Conservation (phyloP, 495 filamentous ascomycete genomes). For the Astrocystis sublimbata region DNA sequence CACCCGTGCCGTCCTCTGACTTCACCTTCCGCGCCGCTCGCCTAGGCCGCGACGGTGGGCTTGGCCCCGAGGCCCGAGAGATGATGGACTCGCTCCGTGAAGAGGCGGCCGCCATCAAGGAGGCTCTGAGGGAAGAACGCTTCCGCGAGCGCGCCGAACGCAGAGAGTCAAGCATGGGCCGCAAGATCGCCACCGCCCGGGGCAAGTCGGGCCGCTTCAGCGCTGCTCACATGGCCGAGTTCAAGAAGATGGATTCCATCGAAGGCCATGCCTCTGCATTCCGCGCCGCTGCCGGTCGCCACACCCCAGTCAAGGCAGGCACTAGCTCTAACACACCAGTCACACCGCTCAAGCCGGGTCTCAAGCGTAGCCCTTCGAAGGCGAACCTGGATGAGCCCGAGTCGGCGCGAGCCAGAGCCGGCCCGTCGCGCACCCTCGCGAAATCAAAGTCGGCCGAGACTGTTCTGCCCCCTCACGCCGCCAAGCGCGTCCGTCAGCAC, state of each 20-base stretch:
- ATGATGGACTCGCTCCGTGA: constrained; percentile 77
- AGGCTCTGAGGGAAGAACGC: constrained; percentile 58
- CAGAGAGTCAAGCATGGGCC: constrained; percentile 44
- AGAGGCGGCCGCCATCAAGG: constrained; percentile 67
- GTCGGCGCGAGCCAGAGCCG: constrained; percentile 39
- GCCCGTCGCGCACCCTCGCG: constrained; percentile 19
- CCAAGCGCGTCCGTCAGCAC: constrained; percentile 67
- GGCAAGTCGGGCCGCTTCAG: constrained; percentile 77
- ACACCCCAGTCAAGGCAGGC: constrained; percentile 53
- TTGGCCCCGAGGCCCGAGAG: constrained; percentile 71
- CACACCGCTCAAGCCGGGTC: constrained; percentile 53
- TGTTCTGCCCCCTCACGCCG: constrained; percentile 39
- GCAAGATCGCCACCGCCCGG: constrained; percentile 77
- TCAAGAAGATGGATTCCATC: constrained; percentile 97
- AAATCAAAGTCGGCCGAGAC: constrained; percentile 17
- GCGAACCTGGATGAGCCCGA: constrained; percentile 64
- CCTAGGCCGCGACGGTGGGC: constrained; percentile 51
- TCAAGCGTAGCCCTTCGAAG: constrained; percentile 77
- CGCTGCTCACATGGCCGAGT: constrained; percentile 78
- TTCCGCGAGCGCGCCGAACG: constrained; percentile 47
- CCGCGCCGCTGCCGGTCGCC: constrained; percentile 61
- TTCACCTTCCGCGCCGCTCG: constrained; percentile 75
- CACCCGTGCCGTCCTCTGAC: constrained; percentile 52
- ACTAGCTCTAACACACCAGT: constrained; percentile 72
- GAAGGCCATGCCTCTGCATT: constrained; percentile 78